These are phyloP conservation scores for Reutealis trisperma DNA, from an alignment of 345 rosid genomes.

Conservation along the genomic window DNA sequence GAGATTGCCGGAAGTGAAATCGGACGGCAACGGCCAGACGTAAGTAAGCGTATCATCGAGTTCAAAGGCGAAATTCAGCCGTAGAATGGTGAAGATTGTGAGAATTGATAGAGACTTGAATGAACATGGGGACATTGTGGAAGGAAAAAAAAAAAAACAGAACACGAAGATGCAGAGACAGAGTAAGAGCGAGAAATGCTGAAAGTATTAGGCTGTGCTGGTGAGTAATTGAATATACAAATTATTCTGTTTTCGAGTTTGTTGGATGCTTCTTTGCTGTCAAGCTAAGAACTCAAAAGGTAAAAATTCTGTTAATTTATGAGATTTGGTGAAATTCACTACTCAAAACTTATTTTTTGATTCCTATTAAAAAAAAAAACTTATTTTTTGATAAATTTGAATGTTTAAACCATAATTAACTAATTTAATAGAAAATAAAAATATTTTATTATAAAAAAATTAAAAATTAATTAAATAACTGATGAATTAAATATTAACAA, in stretches of 20 bases:
- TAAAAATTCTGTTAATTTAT: too few relatives aligned
- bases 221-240: not conserved
- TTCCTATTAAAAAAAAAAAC: too few relatives aligned
- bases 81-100: not conserved
- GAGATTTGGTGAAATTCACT: too few relatives aligned
- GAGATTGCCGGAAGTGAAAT: constrained; percentile 52
- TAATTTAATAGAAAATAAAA: too few relatives aligned
- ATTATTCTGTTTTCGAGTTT: not conserved
- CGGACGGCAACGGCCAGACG: constrained; percentile 81
- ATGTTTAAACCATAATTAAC: too few relatives aligned
- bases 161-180: not conserved
- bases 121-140: not conserved
- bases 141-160: not conserved
- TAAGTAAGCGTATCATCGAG: constrained; percentile 19
- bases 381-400: too few relatives aligned
- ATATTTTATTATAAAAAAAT: too few relatives aligned
- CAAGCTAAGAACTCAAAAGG: not conserved
- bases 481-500: too few relatives aligned
- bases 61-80: constrained; percentile 8
- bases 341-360: too few relatives aligned
- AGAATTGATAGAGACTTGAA: not conserved
- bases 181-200: not conserved
- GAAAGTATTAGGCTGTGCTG: too few relatives aligned
- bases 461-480: too few relatives aligned
- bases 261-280: not conserved